Percentiles rank a stretch among this genome's conserved stretches.
Evolutionary conservation across 2,329 filamentous ascomycete species (phyloP).

Genomic region (Diaporthe nobilis): DNA sequence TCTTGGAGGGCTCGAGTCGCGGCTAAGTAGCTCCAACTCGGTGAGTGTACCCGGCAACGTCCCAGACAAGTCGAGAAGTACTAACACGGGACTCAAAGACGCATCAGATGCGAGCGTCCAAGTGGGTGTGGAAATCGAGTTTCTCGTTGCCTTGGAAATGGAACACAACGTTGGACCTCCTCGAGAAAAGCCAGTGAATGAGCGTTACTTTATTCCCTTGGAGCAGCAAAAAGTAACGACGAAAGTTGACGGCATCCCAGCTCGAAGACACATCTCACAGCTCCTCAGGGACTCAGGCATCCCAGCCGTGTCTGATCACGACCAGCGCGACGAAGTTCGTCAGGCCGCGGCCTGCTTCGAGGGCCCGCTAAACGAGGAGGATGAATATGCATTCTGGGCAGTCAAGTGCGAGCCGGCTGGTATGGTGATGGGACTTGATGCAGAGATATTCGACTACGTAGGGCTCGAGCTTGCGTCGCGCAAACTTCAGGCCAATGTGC

Average conservation of each 20-base stretch:
- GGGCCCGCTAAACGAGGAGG: not conserved
- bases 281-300: constrained; percentile 3
- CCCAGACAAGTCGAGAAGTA: not conserved
- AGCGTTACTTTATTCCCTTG: not conserved
- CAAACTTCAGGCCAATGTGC: not conserved
- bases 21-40: no score
- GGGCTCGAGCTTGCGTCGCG: not conserved
- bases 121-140: not conserved
- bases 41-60: not conserved
- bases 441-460: not conserved
- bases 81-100: not conserved
- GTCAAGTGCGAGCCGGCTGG: not conserved
- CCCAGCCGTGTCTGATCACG: not conserved
- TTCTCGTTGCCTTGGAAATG: not conserved
- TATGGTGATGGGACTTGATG: not conserved
- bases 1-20: not conserved
- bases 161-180: not conserved
- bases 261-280: not conserved
- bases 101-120: not conserved
- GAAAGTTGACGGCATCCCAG: not conserved
- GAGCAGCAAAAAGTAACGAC: not conserved
- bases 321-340: not conserved
- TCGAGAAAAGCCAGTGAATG: not conserved
- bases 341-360: not conserved
- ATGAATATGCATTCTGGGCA: not conserved